phyloP scores from a whole-genome alignment of 768 basidiomycete species.

The Sistotremastrum niveocremeum region DNA sequence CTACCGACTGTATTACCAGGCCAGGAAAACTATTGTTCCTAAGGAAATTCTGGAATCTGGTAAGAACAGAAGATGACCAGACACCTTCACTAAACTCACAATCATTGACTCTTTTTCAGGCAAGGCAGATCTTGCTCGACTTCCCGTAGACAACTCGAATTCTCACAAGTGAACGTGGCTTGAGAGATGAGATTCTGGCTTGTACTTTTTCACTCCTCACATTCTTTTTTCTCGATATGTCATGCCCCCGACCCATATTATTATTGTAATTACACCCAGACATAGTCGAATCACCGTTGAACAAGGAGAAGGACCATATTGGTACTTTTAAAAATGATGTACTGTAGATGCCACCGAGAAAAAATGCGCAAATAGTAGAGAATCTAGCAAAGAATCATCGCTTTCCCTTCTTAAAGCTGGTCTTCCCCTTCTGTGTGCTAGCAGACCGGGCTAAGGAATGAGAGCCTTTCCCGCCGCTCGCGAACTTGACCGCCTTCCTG shows the following conservation, averaged over 20 bases:
- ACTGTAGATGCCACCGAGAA: background rate
- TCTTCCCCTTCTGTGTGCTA: conserved; percentile 11
- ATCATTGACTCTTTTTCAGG: conserved; percentile 9
- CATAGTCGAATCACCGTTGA: too few relatives aligned
- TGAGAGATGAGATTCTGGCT: too few relatives aligned
- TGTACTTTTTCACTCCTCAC: too few relatives aligned
- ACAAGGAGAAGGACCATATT: background rate
- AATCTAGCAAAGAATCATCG: conserved; percentile 5
- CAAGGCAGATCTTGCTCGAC: conserved; percentile 38
- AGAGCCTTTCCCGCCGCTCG: conserved; percentile 56
- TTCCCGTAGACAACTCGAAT: conserved; percentile 18
- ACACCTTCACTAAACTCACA: too few relatives aligned
- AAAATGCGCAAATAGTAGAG: background rate
- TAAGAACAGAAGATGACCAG: conserved; percentile 1
- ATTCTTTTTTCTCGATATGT: too few relatives aligned
- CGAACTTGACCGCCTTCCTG: conserved; percentile 74
- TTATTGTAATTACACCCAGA: too few relatives aligned
- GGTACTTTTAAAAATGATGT: background rate
- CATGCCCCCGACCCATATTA: too few relatives aligned
- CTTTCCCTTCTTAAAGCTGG: conserved; percentile 19
- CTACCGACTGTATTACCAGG: conserved; percentile 63
- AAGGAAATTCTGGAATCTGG: conserved; percentile 74
- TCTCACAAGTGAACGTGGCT: too few relatives aligned
- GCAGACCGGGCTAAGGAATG: conserved; percentile 38
- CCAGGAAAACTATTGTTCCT: conserved; percentile 69